Conservation (phyloP, 75 land plant species). For the Cupressus sempervirens region DNA sequence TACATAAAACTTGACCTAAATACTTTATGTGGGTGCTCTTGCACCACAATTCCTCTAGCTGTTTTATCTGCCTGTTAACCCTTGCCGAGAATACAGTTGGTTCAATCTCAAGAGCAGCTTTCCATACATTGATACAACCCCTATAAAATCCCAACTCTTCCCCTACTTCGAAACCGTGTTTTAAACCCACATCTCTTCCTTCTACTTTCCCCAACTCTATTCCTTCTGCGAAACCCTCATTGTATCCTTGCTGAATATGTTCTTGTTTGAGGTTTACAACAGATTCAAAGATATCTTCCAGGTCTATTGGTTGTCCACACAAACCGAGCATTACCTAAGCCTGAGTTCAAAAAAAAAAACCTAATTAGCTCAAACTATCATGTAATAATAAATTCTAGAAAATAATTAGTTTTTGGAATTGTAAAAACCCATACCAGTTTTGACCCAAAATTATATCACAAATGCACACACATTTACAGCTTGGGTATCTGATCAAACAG, state of each 20-base stretch:
- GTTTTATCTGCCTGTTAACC: slow-evolving; percentile 42
- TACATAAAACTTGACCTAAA: too few species aligned
- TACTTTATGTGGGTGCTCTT: too few species aligned
- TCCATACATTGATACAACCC: slow-evolving; percentile 75
- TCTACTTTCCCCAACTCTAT: slow-evolving; percentile 54
- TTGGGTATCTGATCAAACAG: too few species aligned
- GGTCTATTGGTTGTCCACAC: not conserved
- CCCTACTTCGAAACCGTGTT: slow-evolving; percentile 67
- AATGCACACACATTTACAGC: too few species aligned
- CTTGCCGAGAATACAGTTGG: slow-evolving; percentile 54
- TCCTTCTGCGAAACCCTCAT: slow-evolving; percentile 59
- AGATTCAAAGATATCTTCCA: slow-evolving; percentile 69
- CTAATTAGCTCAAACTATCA: not conserved
- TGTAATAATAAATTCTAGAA: not conserved
- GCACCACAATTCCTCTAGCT: slow-evolving; percentile 53
- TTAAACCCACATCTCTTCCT: slow-evolving; percentile 69
- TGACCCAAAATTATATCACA: too few species aligned
- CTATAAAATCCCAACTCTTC: slow-evolving; percentile 83
- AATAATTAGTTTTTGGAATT: not conserved
- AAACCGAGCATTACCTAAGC: not conserved
- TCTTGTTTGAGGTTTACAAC: slow-evolving; percentile 50
- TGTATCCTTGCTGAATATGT: slow-evolving; percentile 57
- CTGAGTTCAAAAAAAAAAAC: not conserved
- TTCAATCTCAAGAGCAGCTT: slow-evolving; percentile 40
- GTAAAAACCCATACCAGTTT: too few species aligned